Evolutionary conservation across 495 filamentous ascomycete genomes (phyloP).

Genomic region (Penicillium lividum): DNA sequence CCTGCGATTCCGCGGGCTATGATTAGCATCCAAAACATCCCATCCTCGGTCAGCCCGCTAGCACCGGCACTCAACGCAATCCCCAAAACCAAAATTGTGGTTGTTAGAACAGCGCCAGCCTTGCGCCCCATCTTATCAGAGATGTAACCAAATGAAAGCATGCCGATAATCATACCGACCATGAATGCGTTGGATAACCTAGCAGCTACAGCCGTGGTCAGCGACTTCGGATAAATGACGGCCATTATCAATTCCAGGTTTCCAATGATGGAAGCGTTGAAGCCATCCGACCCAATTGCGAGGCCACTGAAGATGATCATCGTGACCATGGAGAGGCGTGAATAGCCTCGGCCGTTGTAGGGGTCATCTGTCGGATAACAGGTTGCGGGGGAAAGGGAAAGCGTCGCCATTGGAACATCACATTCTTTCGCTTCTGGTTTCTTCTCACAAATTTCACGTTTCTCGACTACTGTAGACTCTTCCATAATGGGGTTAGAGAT

Average conservation of each 20-base stretch:
- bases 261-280: conserved; percentile 33
- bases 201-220: conserved; percentile 24
- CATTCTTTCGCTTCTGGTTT: not conserved
- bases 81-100: conserved; percentile 34
- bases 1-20: conserved; percentile 30
- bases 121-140: conserved; percentile 37
- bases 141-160: conserved; percentile 41
- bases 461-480: not conserved
- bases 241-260: conserved; percentile 31
- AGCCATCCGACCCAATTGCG: conserved; percentile 31
- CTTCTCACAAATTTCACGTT: not conserved
- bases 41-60: conserved; percentile 25
- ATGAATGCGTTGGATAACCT: conserved; percentile 32
- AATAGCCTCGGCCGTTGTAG: conserved; percentile 14
- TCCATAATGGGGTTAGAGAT: not conserved
- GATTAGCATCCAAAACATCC: conserved; percentile 35
- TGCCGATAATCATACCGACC: conserved; percentile 39
- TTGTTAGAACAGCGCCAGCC: conserved; percentile 36
- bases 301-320: conserved; percentile 33
- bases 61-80: conserved; percentile 31
- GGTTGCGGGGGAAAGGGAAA: not conserved
- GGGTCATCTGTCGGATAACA: not conserved
- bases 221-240: conserved; percentile 28
- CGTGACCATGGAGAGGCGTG: conserved; percentile 24
- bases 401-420: too few relatives aligned